phyloP scores from a whole-genome alignment of 1,139 yeast species.

The Kluyveromyces sp. region DNA sequence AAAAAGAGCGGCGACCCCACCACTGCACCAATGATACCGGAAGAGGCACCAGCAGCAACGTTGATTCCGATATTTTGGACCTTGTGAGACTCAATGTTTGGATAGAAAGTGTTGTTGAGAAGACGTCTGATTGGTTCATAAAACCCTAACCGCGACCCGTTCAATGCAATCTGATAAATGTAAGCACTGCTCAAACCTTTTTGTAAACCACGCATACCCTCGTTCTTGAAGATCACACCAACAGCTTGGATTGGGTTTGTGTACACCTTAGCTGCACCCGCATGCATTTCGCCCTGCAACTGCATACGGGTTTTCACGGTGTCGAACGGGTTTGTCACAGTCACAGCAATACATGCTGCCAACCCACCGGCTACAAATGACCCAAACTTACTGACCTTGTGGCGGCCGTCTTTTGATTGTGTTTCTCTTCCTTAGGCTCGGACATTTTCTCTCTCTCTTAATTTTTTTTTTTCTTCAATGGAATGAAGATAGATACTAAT shows the following conservation, averaged over 20 bases:
- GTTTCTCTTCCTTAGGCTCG: constrained; percentile 9
- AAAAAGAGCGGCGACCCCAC: constrained; percentile 87
- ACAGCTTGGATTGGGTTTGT: constrained; percentile 84
- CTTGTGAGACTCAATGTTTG: constrained; percentile 42
- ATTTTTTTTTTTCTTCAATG: neutral
- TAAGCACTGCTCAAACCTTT: constrained; percentile 82
- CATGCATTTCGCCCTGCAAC: constrained; percentile 81
- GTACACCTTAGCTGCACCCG: constrained; percentile 50
- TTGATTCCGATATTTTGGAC: constrained; percentile 60
- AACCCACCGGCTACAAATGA: constrained; percentile 90
- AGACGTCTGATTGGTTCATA: constrained; percentile 77
- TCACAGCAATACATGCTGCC: constrained; percentile 97
- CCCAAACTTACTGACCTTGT: constrained; percentile 54
- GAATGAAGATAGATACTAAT: neutral
- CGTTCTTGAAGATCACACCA: constrained; percentile 62
- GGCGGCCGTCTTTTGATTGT: constrained; percentile 36
- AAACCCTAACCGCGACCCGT: constrained; percentile 89
- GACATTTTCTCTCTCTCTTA: neutral
- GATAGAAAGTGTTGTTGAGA: constrained; percentile 49
- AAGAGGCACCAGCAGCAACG: constrained; percentile 71
- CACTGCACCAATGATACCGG: constrained; percentile 87
- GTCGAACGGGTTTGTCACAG: constrained; percentile 93
- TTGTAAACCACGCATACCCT: constrained; percentile 83
- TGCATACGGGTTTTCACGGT: constrained; percentile 94
- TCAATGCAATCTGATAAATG: constrained; percentile 78